Base-by-base conservation (phyloP, 495 filamentous ascomycete genomes). In the Aspergillus steynii region DNA sequence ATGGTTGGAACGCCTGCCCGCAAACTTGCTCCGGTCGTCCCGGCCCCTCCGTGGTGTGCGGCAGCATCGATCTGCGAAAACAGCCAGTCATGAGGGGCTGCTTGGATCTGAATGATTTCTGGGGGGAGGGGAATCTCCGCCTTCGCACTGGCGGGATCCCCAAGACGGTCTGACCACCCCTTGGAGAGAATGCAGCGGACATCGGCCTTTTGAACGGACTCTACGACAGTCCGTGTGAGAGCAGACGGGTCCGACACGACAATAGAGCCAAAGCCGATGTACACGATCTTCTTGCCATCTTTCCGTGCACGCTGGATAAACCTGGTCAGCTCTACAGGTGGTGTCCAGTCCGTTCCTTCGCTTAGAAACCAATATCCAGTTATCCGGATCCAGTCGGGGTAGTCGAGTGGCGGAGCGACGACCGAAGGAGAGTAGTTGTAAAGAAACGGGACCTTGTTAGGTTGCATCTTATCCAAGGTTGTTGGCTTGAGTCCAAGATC, bases 291-390 rank as follows among this genome's bases (percentile, higher is more conserved):
- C 77, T 96, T 96, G 46, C 82, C 82, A 64, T 97, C 94, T 8
- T 71, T 73, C 4, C 93, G 84, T 1, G 95, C 96, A 60, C 86
- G 85, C 15, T 79, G 70, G 67, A 99, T 97, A 68, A 99, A 99
- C 4, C 84, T 83, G 15, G 77, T 73, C 15, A 99, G 83, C 60
- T 94, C 92, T 29, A 78, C 69, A 0, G 92, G 86, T 3, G 96
- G 92, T 29, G 80, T 79, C 87, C 89, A 97, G 50, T 85, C 75
- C n/a, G 76, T 74, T 25, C 84, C 87, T 73, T 96, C 92, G 63
- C 94, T 90, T 49, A 99, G 80, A 73, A 97, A 98, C 95, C 95
- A 99, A 72, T 98, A 98, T 2, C 95, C 95, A 1, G 95, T 98
- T 27, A 98, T 90, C 31, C 91, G 86, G 67, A 99, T 95, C 94